A percentile compares a stretch with the other conserved stretches of the same genome.
Conservation (phyloP, 352 stramenopile species). For the Blastocystis sp. region DNA sequence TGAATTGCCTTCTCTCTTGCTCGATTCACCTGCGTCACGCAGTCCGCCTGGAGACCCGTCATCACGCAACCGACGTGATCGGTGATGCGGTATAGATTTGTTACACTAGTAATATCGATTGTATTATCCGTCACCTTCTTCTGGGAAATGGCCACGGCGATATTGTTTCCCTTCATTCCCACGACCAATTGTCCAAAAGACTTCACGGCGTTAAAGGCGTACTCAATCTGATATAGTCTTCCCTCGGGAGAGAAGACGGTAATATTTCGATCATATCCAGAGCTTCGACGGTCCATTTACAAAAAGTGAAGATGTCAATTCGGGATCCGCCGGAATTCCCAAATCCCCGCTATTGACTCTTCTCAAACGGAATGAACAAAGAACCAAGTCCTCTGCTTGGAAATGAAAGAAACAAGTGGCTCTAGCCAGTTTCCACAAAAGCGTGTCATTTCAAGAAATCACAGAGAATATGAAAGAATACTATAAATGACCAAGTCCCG, state of each 20-base stretch:
- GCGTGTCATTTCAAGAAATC: neutral
- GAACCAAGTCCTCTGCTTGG: neutral
- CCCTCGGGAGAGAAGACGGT: conserved; percentile 59
- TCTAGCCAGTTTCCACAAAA: neutral
- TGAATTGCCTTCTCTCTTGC: conserved; percentile 56
- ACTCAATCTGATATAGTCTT: conserved; percentile 59
- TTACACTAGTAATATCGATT: conserved; percentile 57
- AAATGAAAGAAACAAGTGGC: neutral
- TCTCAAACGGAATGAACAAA: neutral
- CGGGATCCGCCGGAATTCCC: neutral
- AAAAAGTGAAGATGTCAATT: conserved; percentile 46
- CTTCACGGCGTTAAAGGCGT: conserved; percentile 58
- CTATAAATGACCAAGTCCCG: neutral
- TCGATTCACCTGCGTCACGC: conserved; percentile 52
- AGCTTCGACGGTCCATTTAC: conserved; percentile 54
- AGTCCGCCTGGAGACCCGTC: conserved; percentile 57
- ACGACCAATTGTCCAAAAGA: conserved; percentile 56
- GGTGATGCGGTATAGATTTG: conserved; percentile 59
- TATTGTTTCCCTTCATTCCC: conserved; percentile 58
- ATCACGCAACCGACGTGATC: conserved; percentile 58
- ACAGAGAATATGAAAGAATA: neutral
- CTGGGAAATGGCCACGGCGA: conserved; percentile 56
- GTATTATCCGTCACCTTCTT: conserved; percentile 59
- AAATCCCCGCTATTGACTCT: neutral
- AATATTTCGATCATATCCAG: conserved; percentile 59